These are phyloP conservation scores for Wickerhamomyces sp. DNA, from an alignment of 1,139 yeast species.

Conservation along the genomic window DNA sequence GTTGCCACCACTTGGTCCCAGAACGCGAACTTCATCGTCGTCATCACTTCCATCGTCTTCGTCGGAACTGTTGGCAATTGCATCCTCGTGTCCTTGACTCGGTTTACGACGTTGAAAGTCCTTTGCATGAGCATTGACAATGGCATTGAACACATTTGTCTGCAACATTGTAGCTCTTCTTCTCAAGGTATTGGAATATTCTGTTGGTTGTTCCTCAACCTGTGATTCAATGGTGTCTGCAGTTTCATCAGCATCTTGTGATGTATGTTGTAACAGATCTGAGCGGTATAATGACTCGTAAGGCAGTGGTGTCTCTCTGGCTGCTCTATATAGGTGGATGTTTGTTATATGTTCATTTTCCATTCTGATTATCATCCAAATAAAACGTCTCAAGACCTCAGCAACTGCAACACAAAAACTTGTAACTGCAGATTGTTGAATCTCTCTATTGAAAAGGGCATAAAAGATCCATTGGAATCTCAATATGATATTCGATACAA, in stretches of 20 bases:
- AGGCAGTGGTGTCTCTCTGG: conserved; percentile 82
- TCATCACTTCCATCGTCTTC: conserved; percentile 31
- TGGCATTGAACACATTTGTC: conserved; percentile 39
- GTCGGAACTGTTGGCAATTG: conserved; percentile 26
- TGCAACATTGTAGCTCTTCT: conserved; percentile 18
- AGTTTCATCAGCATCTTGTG: not conserved
- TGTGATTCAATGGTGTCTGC: not conserved
- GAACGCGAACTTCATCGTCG: conserved; percentile 27
- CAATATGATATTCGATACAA: conserved; percentile 63
- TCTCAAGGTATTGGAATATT: conserved; percentile 2
- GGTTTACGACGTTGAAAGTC: conserved; percentile 65
- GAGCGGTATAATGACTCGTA: conserved; percentile 41
- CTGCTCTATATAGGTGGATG: conserved; percentile 77
- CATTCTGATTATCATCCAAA: conserved; percentile 90
- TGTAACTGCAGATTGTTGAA: conserved; percentile 88
- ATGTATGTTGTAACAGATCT: not conserved
- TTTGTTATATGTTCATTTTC: conserved; percentile 95
- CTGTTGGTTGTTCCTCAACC: conserved; percentile 7
- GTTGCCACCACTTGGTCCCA: too few species aligned
- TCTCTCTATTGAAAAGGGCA: conserved; percentile 58
- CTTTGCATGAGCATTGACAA: conserved; percentile 78
- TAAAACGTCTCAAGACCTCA: conserved; percentile 73
- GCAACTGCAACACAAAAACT: conserved; percentile 80
- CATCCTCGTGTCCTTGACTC: conserved; percentile 38
- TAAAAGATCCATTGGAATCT: conserved; percentile 93